Conservation (phyloP, 2,329 filamentous ascomycete species). For the Kalaharituber pfeilii region DNA sequence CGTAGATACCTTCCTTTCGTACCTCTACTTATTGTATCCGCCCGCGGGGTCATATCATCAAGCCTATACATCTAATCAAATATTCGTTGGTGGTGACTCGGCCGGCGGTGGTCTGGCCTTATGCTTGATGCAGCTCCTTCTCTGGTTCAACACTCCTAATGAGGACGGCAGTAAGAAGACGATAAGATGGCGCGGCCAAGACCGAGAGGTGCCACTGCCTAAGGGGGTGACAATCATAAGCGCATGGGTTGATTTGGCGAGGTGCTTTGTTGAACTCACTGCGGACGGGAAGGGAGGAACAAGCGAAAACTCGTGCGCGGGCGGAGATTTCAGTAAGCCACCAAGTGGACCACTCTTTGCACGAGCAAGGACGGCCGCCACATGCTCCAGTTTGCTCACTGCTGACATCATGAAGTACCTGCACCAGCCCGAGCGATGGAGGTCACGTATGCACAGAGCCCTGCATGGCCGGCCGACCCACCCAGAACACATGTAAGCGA, state of each 20-base stretch:
- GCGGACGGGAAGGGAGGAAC: conserved; percentile 24
- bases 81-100: conserved; percentile 57
- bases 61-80: conserved; percentile 44
- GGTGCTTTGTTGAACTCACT: conserved; percentile 34
- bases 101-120: conserved; percentile 57
- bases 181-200: conserved; percentile 43
- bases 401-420: conserved; percentile 28
- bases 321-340: conserved; percentile 42
- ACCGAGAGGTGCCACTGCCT: conserved; percentile 45
- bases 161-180: conserved; percentile 22
- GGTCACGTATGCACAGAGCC: conserved; percentile 31
- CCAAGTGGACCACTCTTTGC: too few species aligned
- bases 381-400: too few species aligned
- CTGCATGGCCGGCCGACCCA: conserved; percentile 40
- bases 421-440: conserved; percentile 25
- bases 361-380: too few species aligned
- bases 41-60: conserved; percentile 49
- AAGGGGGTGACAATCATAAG: conserved; percentile 45
- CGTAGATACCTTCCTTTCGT: conserved; percentile 54
- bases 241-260: conserved; percentile 55
- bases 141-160: conserved; percentile 38
- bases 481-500: conserved; percentile 32
- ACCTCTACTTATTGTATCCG: conserved; percentile 56
- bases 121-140: conserved; percentile 48
- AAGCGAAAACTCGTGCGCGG: conserved; percentile 32